A percentile compares a stretch with the other conserved stretches of the same genome.
Conservation (phyloP, 2,329 filamentous ascomycete species). For the Cercospora citrullina region DNA sequence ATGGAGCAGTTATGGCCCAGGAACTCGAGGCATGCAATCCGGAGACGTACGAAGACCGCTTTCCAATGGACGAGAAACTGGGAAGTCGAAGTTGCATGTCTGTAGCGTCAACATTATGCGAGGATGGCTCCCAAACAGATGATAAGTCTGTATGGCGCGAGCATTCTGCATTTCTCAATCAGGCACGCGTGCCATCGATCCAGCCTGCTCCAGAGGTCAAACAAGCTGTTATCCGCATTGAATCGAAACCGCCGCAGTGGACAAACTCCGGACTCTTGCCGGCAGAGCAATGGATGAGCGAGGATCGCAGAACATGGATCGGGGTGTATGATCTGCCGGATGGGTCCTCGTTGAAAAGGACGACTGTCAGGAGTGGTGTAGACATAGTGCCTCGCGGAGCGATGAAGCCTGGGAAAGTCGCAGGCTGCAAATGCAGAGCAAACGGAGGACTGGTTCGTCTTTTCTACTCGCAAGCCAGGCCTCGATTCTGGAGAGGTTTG, state of each 20-base stretch:
- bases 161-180: not conserved
- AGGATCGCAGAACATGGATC: not conserved
- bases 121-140: not conserved
- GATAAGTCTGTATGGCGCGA: not conserved
- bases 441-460: conserved; percentile 2
- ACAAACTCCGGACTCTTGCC: not conserved
- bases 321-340: not conserved
- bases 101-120: not conserved
- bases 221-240: not conserved
- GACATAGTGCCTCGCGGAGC: not conserved
- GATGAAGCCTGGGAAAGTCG: not conserved
- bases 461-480: not conserved
- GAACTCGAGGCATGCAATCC: not conserved
- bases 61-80: not conserved
- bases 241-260: not conserved
- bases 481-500: not conserved
- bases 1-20: not conserved
- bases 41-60: not conserved
- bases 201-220: not conserved
- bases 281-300: not conserved
- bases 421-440: not conserved
- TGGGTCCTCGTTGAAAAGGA: not conserved
- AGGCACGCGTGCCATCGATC: not conserved
- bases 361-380: not conserved
- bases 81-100: not conserved